Conservation (phyloP, 352 stramenopile genomes). For the Pythium phragmiticola region DNA sequence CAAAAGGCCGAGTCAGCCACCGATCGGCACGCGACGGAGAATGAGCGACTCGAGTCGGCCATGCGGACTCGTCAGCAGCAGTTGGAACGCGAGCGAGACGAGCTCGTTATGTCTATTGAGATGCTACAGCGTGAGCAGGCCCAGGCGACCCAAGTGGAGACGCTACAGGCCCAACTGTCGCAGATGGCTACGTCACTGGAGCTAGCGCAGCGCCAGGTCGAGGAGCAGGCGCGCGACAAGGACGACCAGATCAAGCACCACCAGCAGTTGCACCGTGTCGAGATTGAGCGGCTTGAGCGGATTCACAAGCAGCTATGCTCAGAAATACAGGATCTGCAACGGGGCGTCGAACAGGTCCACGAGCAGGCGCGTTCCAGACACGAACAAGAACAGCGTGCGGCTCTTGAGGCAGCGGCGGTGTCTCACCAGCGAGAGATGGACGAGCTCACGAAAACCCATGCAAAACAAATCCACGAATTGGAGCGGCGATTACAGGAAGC, state of each 20-base stretch:
- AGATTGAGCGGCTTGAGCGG: constrained; percentile 12
- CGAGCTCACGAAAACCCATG: background rate
- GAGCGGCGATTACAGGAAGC: constrained; percentile 7
- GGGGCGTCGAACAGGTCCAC: background rate
- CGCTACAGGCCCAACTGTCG: constrained; percentile 8
- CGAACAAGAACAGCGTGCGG: background rate
- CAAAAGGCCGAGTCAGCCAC: constrained; percentile 25
- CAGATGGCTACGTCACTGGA: constrained; percentile 12
- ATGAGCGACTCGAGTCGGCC: constrained; percentile 31
- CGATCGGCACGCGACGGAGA: constrained; percentile 22
- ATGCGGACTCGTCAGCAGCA: constrained; percentile 23
- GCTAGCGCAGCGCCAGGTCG: background rate
- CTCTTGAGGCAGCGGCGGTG: background rate
- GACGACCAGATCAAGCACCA: constrained; percentile 2
- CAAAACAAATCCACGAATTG: background rate
- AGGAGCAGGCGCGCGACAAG: background rate
- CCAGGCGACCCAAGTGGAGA: background rate
- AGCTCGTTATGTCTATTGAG: background rate
- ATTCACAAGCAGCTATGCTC: background rate
- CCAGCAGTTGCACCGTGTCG: background rate
- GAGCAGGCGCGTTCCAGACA: constrained; percentile 1
- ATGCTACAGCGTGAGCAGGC: background rate
- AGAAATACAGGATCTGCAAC: constrained; percentile 3
- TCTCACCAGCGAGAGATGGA: background rate
- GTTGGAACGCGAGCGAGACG: constrained; percentile 11